Conservation (phyloP, 495 filamentous ascomycete genomes). For the Opeltia flavorubescens region DNA sequence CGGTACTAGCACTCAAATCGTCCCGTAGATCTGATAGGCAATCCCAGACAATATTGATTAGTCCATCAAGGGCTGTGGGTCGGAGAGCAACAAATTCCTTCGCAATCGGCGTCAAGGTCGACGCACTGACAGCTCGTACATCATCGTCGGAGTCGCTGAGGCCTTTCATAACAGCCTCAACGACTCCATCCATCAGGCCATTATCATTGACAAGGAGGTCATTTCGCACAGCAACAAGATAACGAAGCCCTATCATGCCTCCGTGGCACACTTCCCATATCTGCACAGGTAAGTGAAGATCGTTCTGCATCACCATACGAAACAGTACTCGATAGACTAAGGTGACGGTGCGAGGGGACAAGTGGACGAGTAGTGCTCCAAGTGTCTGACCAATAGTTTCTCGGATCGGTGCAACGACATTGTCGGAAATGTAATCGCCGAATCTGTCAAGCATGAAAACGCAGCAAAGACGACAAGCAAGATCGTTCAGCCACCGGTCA, state of each 20-base stretch:
- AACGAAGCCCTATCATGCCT: conserved; percentile 90
- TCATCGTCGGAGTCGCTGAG: conserved; percentile 85
- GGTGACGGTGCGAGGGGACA: conserved; percentile 60
- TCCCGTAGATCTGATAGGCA: conserved; percentile 91
- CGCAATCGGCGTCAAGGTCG: conserved; percentile 89
- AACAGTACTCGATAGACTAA: conserved; percentile 68
- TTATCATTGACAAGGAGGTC: conserved; percentile 73
- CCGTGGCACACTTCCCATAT: conserved; percentile 95
- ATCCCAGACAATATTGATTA: conserved; percentile 94
- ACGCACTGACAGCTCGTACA: conserved; percentile 90
- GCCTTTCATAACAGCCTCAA: conserved; percentile 86
- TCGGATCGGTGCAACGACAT: conserved; percentile 85
- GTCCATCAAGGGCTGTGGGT: conserved; percentile 53
- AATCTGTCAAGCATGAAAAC: conserved; percentile 96
- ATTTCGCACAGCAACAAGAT: conserved; percentile 86
- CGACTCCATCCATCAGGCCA: conserved; percentile 81
- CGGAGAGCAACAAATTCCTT: conserved; percentile 82
- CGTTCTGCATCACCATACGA: conserved; percentile 81
- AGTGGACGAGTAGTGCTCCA: conserved; percentile 71
- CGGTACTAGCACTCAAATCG: conserved; percentile 91
- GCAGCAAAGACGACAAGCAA: conserved; percentile 82
- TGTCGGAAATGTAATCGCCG: conserved; percentile 95
- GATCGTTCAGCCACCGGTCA: conserved; percentile 74
- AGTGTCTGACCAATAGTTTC: conserved; percentile 95
- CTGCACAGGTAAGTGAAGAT: conserved; percentile 51